Percentiles rank a stretch among this genome's conserved stretches.
phyloP scores from a whole-genome alignment of 2,329 filamentous ascomycete genomes.

The Aspergillus sp. region DNA sequence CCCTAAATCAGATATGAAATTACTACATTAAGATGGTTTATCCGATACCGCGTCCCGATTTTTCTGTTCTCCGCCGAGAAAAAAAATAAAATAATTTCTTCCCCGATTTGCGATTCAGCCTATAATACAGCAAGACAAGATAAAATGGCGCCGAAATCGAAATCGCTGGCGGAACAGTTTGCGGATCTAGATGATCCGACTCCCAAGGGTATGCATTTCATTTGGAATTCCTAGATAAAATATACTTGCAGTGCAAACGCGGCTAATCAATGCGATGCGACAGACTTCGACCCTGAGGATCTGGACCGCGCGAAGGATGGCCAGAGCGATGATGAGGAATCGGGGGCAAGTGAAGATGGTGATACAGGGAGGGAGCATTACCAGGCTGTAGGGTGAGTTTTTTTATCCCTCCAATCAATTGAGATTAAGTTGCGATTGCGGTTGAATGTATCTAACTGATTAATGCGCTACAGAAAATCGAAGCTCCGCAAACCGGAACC shows the following conservation, averaged over 20 bases:
- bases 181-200: slow-evolving; percentile 57
- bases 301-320: slow-evolving; percentile 48
- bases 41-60: slow-evolving; percentile 12
- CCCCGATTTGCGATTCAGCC: not conserved
- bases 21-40: not conserved
- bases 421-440: slow-evolving; percentile 1
- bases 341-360: slow-evolving; percentile 39
- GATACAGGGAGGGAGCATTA: slow-evolving; percentile 78
- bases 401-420: not conserved
- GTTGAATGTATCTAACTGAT: not conserved
- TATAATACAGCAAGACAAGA: slow-evolving; percentile 12
- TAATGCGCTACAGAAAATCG: slow-evolving; percentile 56
- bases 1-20: not conserved
- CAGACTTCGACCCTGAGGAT: slow-evolving; percentile 77
- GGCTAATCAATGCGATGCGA: not conserved
- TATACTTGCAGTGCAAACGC: too few relatives aligned
- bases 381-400: slow-evolving; percentile 59
- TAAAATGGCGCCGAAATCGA: slow-evolving; percentile 44
- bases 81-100: not conserved
- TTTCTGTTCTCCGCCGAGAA: slow-evolving; percentile 2
- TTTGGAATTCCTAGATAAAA: not conserved
- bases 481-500: slow-evolving; percentile 69
- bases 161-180: slow-evolving; percentile 56
- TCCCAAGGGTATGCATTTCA: slow-evolving; percentile 48
- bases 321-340: slow-evolving; percentile 46